phyloP scores from a whole-genome alignment of 495 filamentous ascomycete species.

The Halenospora varia region DNA sequence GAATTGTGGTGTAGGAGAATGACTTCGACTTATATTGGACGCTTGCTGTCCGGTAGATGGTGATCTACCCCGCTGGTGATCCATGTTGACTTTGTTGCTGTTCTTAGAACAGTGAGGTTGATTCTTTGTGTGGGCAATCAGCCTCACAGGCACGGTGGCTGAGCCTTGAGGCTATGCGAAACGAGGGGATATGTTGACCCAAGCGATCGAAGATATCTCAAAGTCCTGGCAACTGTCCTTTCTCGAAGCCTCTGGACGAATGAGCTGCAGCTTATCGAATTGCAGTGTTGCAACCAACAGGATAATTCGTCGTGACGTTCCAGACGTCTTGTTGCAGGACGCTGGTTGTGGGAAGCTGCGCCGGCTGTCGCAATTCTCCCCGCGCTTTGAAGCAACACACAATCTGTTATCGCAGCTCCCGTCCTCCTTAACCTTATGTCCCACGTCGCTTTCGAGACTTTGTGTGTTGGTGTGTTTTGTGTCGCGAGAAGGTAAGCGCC shows the following conservation, averaged over 20 bases:
- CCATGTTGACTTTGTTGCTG: constrained; percentile 22
- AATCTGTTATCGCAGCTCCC: neutral
- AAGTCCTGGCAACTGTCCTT: neutral
- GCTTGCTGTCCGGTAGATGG: constrained; percentile 25
- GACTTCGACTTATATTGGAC: constrained; percentile 25
- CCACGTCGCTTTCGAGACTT: too few species aligned
- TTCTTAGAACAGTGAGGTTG: constrained; percentile 26
- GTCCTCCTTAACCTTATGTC: neutral
- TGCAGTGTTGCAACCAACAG: neutral
- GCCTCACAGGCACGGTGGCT: constrained; percentile 24
- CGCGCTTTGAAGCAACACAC: neutral
- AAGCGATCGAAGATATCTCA: constrained; percentile 9
- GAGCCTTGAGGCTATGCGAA: constrained; percentile 26
- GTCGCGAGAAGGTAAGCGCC: neutral
- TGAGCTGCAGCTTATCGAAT: neutral
- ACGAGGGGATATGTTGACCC: constrained; percentile 12
- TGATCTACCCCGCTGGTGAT: constrained; percentile 28
- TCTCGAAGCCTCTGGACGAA: neutral
- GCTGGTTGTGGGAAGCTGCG: neutral
- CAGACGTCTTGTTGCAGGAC: neutral
- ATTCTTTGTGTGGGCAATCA: constrained; percentile 5
- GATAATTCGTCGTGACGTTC: neutral
- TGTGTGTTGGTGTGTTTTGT: neutral
- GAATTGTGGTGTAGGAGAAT: constrained; percentile 20
- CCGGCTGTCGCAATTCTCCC: neutral